Evolutionary conservation across 495 filamentous ascomycete genomes (phyloP).

Genomic region (Annulohypoxylon moriforme): DNA sequence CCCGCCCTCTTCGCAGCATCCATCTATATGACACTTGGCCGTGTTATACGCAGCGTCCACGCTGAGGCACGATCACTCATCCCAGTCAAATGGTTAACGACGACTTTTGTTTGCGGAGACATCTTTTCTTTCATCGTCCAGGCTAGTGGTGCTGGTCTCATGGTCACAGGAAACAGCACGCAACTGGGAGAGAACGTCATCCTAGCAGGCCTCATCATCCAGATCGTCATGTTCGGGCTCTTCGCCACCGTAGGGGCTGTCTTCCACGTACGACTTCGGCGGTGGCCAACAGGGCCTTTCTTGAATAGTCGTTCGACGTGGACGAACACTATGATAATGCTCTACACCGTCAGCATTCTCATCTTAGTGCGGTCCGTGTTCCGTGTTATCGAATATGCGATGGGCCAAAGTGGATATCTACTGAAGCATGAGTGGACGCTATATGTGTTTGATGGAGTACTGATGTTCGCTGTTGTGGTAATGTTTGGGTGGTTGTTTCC

Average conservation of each 20-base stretch:
- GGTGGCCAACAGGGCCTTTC: constrained; percentile 7
- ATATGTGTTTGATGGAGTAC: constrained; percentile 70
- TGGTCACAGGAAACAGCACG: constrained; percentile 43
- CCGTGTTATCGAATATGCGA: constrained; percentile 70
- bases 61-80: constrained; percentile 56
- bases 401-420: constrained; percentile 64
- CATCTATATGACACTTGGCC: constrained; percentile 68
- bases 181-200: constrained; percentile 58
- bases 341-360: constrained; percentile 64
- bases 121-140: constrained; percentile 58
- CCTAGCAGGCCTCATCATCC: constrained; percentile 59
- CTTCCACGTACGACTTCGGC: constrained; percentile 48
- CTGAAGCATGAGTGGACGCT: constrained; percentile 68
- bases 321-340: constrained; percentile 60
- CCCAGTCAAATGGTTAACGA: constrained; percentile 57
- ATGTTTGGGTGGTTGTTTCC: neutral
- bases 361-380: constrained; percentile 72
- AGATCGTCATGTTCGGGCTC: constrained; percentile 65
- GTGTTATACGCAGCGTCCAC: constrained; percentile 55
- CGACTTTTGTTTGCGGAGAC: constrained; percentile 49
- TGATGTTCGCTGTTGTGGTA: constrained; percentile 60
- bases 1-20: constrained; percentile 54
- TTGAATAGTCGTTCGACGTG: constrained; percentile 49
- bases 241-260: constrained; percentile 61
- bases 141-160: constrained; percentile 49